Percentiles rank a stretch among this genome's conserved stretches.
Evolutionary conservation across 1,284 basidiomycete species (phyloP).

Genomic region (Fistulinella staudtii): DNA sequence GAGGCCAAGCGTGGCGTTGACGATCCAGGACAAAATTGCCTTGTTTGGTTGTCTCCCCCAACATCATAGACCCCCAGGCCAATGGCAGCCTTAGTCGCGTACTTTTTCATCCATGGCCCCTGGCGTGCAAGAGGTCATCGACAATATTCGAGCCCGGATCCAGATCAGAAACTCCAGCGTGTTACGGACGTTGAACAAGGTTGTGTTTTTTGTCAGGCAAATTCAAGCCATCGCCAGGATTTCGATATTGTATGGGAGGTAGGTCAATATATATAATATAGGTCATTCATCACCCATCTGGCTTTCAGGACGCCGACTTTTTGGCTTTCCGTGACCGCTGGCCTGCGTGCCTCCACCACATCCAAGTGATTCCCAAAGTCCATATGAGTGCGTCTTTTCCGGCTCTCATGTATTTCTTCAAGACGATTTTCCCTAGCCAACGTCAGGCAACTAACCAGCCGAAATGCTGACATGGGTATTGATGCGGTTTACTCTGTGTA

Average conservation of each 20-base stretch:
- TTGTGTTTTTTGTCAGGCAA: conserved; percentile 26
- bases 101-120: too few relatives aligned
- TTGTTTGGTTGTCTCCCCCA: too few relatives aligned
- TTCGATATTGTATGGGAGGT: conserved; percentile 32
- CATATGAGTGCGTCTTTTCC: conserved; percentile 22
- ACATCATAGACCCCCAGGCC: too few relatives aligned
- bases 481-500: background rate
- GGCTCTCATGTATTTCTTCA: background rate
- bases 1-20: too few relatives aligned
- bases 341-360: conserved; percentile 26
- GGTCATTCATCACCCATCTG: background rate
- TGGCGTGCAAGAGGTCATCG: too few relatives aligned
- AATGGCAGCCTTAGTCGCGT: too few relatives aligned
- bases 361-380: conserved; percentile 26
- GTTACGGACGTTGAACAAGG: background rate
- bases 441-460: conserved; percentile 17
- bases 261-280: background rate
- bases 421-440: conserved; percentile 11
- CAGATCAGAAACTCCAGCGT: too few relatives aligned
- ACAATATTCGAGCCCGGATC: too few relatives aligned
- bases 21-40: too few relatives aligned
- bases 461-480: conserved; percentile 27
- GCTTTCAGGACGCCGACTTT: conserved; percentile 25
- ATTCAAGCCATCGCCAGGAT: conserved; percentile 14
- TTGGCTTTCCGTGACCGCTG: conserved; percentile 27